Evolutionary conservation across 2,329 filamentous ascomycete genomes (phyloP), one percentile per base, ranked within the genome.

Genomic region (Epichloe coenophiala): DNA sequence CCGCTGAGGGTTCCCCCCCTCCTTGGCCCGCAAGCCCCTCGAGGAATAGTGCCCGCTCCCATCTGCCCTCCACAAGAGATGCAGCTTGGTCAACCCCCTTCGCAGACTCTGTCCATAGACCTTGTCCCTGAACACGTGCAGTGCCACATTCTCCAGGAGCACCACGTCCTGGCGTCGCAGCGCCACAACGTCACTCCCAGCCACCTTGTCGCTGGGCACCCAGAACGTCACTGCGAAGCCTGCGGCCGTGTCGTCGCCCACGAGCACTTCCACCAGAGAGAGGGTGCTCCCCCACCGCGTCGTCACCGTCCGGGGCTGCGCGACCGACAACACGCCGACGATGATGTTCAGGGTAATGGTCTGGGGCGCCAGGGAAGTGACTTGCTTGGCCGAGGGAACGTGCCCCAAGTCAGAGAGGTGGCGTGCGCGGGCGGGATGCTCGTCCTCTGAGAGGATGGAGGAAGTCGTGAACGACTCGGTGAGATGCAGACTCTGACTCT

Each of bases 91-190:
- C 58, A 86, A 75, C 80, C 80, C 80, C 55, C 77, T 78, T 31
- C 84, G 78, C 54, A 96, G 68, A 60, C 84, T 93, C 63, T 94
- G 86, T 0, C 91, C 90, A 59, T 93, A 89, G 0, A 96, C 90
- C 58, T 78, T 83, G 45, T 80, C 78, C 48, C 77, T 76, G 63
- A 91, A 97, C 4, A 80, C 79, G 48, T 80, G 80, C 48, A 97
- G 71, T 1, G 84, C 88, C 6, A 95, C 81, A 58, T 91, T 89
- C 51, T 83, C 81, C 53, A 95, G 63, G 13, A 95, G 72, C 5
- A 97, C 72, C 1, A 95, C 78, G 61, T 97, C 88, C 58, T 84
- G 83, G 0, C 80, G 69, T 44, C 82, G 74, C 35, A 95, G 67
- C 0, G 61, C 65, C 1, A 68, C 63, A 9, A 76, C 58, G 3